Base-by-base conservation (phyloP, 768 basidiomycete genomes). In the Lanmaoa rubissima region DNA sequence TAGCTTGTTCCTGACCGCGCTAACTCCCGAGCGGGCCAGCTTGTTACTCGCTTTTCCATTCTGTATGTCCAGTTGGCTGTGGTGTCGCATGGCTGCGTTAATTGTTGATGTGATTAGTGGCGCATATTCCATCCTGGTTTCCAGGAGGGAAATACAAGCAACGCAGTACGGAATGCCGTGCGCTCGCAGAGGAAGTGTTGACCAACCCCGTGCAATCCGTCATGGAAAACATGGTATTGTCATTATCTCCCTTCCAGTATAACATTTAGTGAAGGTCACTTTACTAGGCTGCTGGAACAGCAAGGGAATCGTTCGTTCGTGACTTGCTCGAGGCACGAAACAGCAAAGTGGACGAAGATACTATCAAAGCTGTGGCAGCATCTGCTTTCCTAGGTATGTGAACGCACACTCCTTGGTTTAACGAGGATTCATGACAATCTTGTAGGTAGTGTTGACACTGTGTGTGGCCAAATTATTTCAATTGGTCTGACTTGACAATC, bases 111-210 rank as follows among this genome's bases (percentile, higher is more conserved):
- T 31, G 45, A n/a, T n/a, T 13, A 67, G 67, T 69, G 59, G 50
- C 54, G 39, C 31, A 72, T 32, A 58, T 75, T 28, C 74, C 74
- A 0, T 61, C 63, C 2, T 75, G 73, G 73, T 55, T 74, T 36
- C 74, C 71, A 0, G 74, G 74, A 19, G 65, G 71, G 21, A 26
- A n/a, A 24, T 73, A 56, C 60, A 67, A 69, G 38, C 47, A 47
- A 38, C 35, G 13, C 10, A 67, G 63, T 36, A 43, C 28, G 1
- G 58, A 61, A 19, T 64, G 65, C 24, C 63, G 63, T 42, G 39
- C n/a, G 5, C 57, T 69, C 40, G 69, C 65, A 17, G 17, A 45
- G 24, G 68, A 73, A 9, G 50, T 71, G 11, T 47, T 67, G 9
- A 55, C 58, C 10, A 49, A 16, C 2, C 67, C 69, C 2, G 47